Evolutionary conservation across 2,329 filamentous ascomycete species (phyloP).

Genomic region (Diaporthe eres): DNA sequence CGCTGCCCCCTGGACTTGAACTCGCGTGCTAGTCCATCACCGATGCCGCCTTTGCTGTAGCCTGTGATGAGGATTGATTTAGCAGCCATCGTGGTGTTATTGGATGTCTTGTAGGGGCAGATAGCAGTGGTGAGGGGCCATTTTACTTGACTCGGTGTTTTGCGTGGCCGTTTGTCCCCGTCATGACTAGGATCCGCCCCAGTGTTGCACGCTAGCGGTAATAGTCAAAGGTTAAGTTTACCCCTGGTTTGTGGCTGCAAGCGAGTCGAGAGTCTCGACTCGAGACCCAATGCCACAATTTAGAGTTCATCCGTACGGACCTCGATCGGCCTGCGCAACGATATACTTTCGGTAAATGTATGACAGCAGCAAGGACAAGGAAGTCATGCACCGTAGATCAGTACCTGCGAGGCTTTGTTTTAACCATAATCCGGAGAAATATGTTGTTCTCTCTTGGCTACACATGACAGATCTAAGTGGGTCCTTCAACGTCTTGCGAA

Average conservation of each 20-base stretch:
- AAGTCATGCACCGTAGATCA: background rate
- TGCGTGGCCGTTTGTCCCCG: background rate
- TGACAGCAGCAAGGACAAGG: background rate
- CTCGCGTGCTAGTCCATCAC: constrained; percentile 55
- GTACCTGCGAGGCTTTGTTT: background rate
- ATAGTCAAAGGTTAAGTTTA: background rate
- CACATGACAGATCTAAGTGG: background rate
- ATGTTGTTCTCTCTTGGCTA: background rate
- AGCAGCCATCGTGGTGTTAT: background rate
- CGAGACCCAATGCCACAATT: background rate
- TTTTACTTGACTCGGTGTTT: background rate
- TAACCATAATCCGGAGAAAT: background rate
- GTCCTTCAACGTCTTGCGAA: background rate
- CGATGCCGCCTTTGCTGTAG: constrained; percentile 56
- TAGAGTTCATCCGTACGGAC: constrained; percentile 2
- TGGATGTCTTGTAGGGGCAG: too few species aligned
- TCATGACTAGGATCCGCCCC: background rate
- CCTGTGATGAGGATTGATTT: constrained; percentile 55
- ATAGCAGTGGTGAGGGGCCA: background rate
- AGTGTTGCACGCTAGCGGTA: background rate
- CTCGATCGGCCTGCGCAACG: too few species aligned
- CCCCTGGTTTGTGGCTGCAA: background rate
- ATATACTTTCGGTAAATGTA: background rate
- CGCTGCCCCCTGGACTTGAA: constrained; percentile 54
- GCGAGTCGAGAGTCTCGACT: background rate